phyloP scores from a whole-genome alignment of 2,329 filamentous ascomycete species.

The Stylonectria norvegica region DNA sequence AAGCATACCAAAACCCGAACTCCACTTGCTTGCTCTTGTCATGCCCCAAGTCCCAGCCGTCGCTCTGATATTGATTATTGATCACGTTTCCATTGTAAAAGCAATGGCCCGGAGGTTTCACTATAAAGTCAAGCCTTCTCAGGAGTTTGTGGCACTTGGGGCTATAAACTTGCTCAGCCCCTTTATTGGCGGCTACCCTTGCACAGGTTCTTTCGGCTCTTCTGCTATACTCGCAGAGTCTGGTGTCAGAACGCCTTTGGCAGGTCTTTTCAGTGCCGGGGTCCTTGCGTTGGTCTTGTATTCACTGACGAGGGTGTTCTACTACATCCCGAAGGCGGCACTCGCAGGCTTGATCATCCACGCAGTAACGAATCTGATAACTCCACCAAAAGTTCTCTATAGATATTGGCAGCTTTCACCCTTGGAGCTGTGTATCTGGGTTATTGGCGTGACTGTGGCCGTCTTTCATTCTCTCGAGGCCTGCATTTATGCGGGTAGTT shows the following conservation, averaged over 20 bases:
- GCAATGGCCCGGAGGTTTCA: constrained; percentile 77
- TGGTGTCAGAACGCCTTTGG: constrained; percentile 74
- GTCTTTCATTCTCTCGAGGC: constrained; percentile 49
- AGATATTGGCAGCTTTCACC: constrained; percentile 76
- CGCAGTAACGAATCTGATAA: constrained; percentile 73
- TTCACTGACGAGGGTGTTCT: constrained; percentile 73
- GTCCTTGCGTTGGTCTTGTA: constrained; percentile 77
- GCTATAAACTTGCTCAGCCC: constrained; percentile 72
- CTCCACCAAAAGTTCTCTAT: constrained; percentile 69
- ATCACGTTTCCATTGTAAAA: constrained; percentile 82
- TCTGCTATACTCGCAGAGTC: constrained; percentile 84
- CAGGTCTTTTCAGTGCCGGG: constrained; percentile 72
- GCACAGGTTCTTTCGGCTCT: constrained; percentile 52
- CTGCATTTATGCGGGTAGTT: constrained; percentile 48
- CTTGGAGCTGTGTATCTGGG: constrained; percentile 71
- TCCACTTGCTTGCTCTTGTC: constrained; percentile 54
- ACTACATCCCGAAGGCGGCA: constrained; percentile 70
- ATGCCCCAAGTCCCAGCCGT: constrained; percentile 64
- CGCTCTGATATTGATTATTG: constrained; percentile 74
- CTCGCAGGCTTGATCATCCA: constrained; percentile 79
- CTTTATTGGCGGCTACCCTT: constrained; percentile 59
- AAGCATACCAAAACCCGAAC: constrained; percentile 54
- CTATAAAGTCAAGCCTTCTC: constrained; percentile 74
- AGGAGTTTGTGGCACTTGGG: constrained; percentile 76
- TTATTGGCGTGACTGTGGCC: constrained; percentile 63